A percentile compares a stretch with the other conserved stretches of the same genome.
These are phyloP conservation scores for Entomophthora muscae DNA, from an alignment of 371 early-diverging fungal species.

Conservation along the genomic window DNA sequence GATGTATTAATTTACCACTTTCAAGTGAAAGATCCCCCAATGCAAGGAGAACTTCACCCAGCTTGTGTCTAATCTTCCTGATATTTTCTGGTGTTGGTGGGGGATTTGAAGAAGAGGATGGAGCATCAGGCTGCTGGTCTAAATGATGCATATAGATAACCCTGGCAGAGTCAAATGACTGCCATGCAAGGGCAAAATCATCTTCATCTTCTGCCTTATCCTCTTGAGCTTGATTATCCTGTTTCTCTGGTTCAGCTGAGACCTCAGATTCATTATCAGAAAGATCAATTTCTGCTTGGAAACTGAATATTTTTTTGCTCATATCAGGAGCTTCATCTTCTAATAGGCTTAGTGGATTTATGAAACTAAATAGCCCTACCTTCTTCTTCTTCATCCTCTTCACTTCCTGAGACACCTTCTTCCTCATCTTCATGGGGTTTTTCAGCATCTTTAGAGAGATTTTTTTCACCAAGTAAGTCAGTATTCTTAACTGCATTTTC, in stretches of 20 bases:
- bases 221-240: neutral
- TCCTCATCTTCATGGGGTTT: constrained; percentile 28
- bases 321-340: constrained; percentile 21
- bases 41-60: constrained; percentile 47
- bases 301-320: constrained; percentile 13
- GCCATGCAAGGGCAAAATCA: constrained; percentile 76
- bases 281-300: constrained; percentile 6
- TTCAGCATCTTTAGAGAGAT: constrained; percentile 15
- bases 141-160: constrained; percentile 43
- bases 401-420: constrained; percentile 21
- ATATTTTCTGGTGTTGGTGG: constrained; percentile 15
- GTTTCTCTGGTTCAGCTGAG: too few relatives aligned
- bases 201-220: constrained; percentile 17
- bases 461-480: constrained; percentile 30
- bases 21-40: constrained; percentile 74
- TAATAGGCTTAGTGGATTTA: too few relatives aligned
- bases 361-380: neutral
- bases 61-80: constrained; percentile 33
- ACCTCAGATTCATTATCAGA: neutral
- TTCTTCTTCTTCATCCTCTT: constrained; percentile 14
- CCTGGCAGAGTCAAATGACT: constrained; percentile 67
- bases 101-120: neutral
- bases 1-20: constrained; percentile 26
- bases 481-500: constrained; percentile 55
- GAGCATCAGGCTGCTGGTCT: neutral